Conservation (phyloP, 2,329 filamentous ascomycete species). For the Fusarium sp. region DNA sequence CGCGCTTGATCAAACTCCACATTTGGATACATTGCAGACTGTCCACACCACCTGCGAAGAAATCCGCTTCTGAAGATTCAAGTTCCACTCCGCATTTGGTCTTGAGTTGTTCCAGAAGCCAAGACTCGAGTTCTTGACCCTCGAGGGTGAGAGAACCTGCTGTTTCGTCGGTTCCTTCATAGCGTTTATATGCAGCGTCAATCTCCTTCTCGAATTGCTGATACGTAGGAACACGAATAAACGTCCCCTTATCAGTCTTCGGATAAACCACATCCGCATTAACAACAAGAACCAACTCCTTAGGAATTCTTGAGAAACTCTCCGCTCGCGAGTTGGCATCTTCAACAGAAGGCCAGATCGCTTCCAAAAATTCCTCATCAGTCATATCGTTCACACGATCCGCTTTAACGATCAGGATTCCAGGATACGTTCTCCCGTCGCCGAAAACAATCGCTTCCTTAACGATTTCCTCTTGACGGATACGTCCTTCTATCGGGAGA, state of each 20-base stretch:
- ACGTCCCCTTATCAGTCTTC: slow-evolving; percentile 64
- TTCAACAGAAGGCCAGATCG: slow-evolving; percentile 62
- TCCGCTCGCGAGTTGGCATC: slow-evolving; percentile 62
- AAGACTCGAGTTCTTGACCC: slow-evolving; percentile 47
- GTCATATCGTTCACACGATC: slow-evolving; percentile 56
- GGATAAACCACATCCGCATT: slow-evolving; percentile 58
- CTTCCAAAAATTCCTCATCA: slow-evolving; percentile 59
- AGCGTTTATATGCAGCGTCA: slow-evolving; percentile 52
- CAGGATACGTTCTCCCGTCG: slow-evolving; percentile 62
- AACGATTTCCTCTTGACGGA: slow-evolving; percentile 64
- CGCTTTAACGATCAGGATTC: slow-evolving; percentile 64
- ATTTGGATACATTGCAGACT: slow-evolving; percentile 69
- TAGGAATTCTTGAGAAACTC: slow-evolving; percentile 64
- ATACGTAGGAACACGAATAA: slow-evolving; percentile 65
- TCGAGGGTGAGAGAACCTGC: slow-evolving; percentile 2
- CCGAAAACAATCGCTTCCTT: slow-evolving; percentile 70
- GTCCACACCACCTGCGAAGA: slow-evolving; percentile 69
- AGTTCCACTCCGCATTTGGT: slow-evolving; percentile 49
- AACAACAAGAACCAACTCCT: slow-evolving; percentile 64
- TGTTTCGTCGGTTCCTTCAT: slow-evolving; percentile 25
- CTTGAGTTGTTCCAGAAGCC: slow-evolving; percentile 34
- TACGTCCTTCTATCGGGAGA: slow-evolving; percentile 62
- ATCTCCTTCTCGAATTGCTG: slow-evolving; percentile 58
- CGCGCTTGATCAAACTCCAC: slow-evolving; percentile 62
- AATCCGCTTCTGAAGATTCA: slow-evolving; percentile 54